A percentile compares a stretch with the other conserved stretches of the same genome.
These are phyloP conservation scores for Gossypium longicalyx DNA, from an alignment of 345 rosid genomes.

Conservation along the genomic window DNA sequence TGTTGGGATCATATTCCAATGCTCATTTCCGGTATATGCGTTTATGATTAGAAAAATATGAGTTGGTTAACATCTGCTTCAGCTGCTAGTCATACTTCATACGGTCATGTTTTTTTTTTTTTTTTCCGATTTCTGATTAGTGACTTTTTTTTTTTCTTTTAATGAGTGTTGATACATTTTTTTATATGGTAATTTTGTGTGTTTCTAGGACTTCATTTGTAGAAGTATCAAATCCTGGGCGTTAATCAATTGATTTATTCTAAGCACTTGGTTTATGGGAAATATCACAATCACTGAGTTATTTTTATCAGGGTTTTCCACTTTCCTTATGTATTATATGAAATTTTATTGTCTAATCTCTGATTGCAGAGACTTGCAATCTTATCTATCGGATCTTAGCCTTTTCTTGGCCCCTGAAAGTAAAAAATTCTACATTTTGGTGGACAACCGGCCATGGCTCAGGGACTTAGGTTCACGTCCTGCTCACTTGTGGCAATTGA, in stretches of 20 bases:
- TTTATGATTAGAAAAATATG: not conserved
- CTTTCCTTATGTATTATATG: not conserved
- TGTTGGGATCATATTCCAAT: not conserved
- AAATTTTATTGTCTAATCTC: conserved; percentile 3
- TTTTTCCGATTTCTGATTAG: not conserved
- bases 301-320: not conserved
- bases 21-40: not conserved
- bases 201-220: not conserved
- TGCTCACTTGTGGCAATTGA: conserved; percentile 87
- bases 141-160: not conserved
- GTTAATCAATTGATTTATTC: not conserved
- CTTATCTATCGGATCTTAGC: conserved; percentile 88
- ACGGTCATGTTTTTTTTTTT: not conserved
- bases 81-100: not conserved
- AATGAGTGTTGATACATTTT: not conserved
- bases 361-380: conserved; percentile 89
- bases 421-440: conserved; percentile 75
- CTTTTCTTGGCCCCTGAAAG: conserved; percentile 77
- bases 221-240: not conserved
- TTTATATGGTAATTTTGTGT: not conserved
- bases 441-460: conserved; percentile 96
- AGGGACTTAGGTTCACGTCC: conserved; percentile 55
- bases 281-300: not conserved
- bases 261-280: not conserved
- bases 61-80: not conserved